Evolutionary conservation across 208 protist genomes (phyloP).

Genomic region (Leptomonas seymouri): DNA sequence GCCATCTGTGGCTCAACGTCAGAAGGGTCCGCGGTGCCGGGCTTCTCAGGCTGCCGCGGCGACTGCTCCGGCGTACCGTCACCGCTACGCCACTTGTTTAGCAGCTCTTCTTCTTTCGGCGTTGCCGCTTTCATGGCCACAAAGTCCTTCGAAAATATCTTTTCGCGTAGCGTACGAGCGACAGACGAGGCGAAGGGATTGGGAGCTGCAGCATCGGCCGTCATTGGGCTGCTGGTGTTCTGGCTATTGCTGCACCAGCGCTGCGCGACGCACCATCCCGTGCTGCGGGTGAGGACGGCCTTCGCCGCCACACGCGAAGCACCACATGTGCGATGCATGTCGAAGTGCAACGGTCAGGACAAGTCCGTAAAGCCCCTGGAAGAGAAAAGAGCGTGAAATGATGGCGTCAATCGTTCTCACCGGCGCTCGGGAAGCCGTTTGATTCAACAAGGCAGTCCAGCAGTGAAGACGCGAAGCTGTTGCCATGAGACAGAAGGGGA

Average conservation of each 20-base stretch:
- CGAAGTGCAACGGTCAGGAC: not conserved
- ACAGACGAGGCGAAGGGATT: slow-evolving; percentile 30
- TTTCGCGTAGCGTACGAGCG: slow-evolving; percentile 31
- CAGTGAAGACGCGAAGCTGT: too few relatives aligned
- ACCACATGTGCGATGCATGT: not conserved
- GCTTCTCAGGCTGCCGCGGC: slow-evolving; percentile 15
- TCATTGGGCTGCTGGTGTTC: not conserved
- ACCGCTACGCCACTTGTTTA: slow-evolving; percentile 40
- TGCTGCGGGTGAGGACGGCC: not conserved
- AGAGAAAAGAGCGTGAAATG: not conserved
- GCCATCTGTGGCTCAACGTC: slow-evolving; percentile 24
- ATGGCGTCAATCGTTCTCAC: too few relatives aligned
- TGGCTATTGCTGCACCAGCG: slow-evolving; percentile 17
- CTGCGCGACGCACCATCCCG: slow-evolving; percentile 6
- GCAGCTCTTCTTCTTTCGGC: slow-evolving; percentile 39
- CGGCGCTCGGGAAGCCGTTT: too few relatives aligned
- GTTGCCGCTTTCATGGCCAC: slow-evolving; percentile 22
- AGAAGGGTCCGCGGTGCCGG: slow-evolving; percentile 25
- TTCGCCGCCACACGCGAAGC: not conserved
- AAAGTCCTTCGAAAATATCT: slow-evolving; percentile 33
- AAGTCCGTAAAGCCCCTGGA: not conserved
- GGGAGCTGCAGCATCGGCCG: not conserved
- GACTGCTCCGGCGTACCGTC: slow-evolving; percentile 26
- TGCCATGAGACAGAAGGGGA: too few relatives aligned
- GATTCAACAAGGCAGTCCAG: too few relatives aligned